phyloP scores from a whole-genome alignment of 1,284 basidiomycete species.

The Pholiota adiposa region DNA sequence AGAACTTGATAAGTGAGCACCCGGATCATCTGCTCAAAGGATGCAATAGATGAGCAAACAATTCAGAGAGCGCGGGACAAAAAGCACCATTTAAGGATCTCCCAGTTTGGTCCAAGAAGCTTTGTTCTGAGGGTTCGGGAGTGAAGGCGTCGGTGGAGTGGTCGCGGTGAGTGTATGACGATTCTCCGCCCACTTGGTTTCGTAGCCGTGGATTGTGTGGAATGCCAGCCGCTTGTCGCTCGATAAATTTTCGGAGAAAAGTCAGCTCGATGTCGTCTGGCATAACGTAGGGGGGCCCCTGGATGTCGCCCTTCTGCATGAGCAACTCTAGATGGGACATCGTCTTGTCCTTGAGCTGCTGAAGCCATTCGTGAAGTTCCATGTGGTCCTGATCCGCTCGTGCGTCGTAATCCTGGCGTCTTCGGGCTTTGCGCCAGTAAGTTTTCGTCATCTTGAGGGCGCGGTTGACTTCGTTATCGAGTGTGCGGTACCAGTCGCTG shows the following conservation, averaged over 20 bases:
- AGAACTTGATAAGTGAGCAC: constrained; percentile 33
- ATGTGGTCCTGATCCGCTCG: constrained; percentile 84
- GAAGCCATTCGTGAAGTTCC: constrained; percentile 83
- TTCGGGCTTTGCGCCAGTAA: constrained; percentile 76
- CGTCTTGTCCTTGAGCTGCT: constrained; percentile 82
- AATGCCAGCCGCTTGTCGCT: constrained; percentile 69
- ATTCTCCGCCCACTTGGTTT: constrained; percentile 41
- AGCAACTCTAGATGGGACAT: constrained; percentile 83
- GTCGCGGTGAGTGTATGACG: constrained; percentile 44
- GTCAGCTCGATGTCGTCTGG: constrained; percentile 74
- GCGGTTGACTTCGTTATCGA: constrained; percentile 75
- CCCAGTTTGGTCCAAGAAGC: constrained; percentile 41
- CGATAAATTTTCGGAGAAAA: constrained; percentile 80
- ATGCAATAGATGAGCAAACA: constrained; percentile 4
- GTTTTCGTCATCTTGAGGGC: constrained; percentile 82
- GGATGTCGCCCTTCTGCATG: constrained; percentile 84
- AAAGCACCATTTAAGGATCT: constrained; percentile 46
- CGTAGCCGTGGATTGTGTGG: constrained; percentile 79
- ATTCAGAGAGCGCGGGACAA: neutral
- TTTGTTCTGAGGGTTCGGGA: constrained; percentile 56
- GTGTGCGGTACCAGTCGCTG: constrained; percentile 77
- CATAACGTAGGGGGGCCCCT: constrained; percentile 79
- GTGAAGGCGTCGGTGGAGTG: constrained; percentile 54
- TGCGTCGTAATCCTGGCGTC: constrained; percentile 81
- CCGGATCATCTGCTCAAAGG: constrained; percentile 35